Conservation (phyloP, 805 yeast genomes). For the Debaryomyces maramus region DNA sequence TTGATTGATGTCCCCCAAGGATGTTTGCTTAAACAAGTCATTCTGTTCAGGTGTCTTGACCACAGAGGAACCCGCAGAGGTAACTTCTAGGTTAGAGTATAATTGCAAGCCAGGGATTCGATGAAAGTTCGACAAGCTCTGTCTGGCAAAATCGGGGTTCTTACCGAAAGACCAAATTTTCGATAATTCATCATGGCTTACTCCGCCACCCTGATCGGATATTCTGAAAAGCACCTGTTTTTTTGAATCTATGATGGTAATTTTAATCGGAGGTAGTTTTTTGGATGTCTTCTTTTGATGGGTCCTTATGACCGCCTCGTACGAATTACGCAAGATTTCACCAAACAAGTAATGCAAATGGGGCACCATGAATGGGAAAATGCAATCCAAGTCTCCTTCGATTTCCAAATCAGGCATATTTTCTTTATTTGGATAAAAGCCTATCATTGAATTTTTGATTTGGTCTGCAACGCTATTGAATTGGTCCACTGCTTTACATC, state of each 20-base stretch:
- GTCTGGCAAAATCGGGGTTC: conserved; percentile 56
- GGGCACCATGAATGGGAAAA: conserved; percentile 80
- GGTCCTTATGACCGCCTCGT: conserved; percentile 68
- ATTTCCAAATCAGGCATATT: conserved; percentile 72
- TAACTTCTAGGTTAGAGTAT: conserved; percentile 42
- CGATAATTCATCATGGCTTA: conserved; percentile 55
- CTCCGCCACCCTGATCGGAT: conserved; percentile 91
- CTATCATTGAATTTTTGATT: conserved; percentile 52
- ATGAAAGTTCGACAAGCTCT: conserved; percentile 66
- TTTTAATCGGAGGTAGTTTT: conserved; percentile 71
- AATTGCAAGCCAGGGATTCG: conserved; percentile 61
- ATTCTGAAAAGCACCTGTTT: conserved; percentile 73
- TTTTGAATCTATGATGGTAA: conserved; percentile 66
- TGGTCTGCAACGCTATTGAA: conserved; percentile 53
- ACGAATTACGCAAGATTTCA: conserved; percentile 82
- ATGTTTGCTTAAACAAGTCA: conserved; percentile 29
- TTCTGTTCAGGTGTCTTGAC: conserved; percentile 18
- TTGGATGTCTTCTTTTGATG: conserved; percentile 28
- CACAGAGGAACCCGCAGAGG: conserved; percentile 40
- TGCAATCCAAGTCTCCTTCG: conserved; percentile 67
- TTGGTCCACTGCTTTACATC: conserved; percentile 72
- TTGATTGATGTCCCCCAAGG: conserved; percentile 39
- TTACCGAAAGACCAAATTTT: conserved; percentile 89
- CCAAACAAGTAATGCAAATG: conserved; percentile 87
- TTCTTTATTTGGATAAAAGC: conserved; percentile 50